A percentile compares a stretch with the other conserved stretches of the same genome.
phyloP scores from a whole-genome alignment of 2,329 filamentous ascomycete species.

The Cytospora schulzeri region DNA sequence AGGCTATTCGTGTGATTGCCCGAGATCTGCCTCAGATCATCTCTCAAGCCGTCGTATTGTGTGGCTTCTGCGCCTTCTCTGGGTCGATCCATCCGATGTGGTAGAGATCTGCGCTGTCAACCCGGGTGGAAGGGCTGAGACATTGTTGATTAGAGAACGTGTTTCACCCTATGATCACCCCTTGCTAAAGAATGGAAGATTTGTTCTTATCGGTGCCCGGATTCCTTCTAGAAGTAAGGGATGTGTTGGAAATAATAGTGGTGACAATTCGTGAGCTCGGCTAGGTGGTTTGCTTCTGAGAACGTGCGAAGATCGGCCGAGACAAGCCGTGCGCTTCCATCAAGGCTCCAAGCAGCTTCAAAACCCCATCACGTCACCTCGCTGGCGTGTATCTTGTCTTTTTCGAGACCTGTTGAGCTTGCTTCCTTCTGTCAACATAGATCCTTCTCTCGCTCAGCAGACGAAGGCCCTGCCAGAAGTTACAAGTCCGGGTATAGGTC shows the following conservation, averaged over 20 bases:
- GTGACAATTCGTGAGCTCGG: background rate
- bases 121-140: background rate
- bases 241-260: background rate
- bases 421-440: no score
- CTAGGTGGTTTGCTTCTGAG: background rate
- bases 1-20: background rate
- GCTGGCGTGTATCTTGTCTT: no score
- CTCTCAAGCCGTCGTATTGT: background rate
- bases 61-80: background rate
- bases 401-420: no score
- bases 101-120: slow-evolving; percentile 1
- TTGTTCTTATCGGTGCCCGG: background rate
- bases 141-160: background rate
- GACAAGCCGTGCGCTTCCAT: no score
- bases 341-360: no score
- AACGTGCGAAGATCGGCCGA: no score
- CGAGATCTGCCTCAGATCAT: background rate
- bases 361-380: no score
- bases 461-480: no score
- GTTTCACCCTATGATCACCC: background rate
- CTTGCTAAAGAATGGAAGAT: background rate
- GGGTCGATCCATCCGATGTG: background rate
- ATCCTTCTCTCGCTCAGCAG: no score
- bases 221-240: background rate
- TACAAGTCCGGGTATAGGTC: no score